Evolutionary conservation across 2,329 filamentous ascomycete genomes (phyloP).

Genomic region (Paracorniculantispora psalliotae): DNA sequence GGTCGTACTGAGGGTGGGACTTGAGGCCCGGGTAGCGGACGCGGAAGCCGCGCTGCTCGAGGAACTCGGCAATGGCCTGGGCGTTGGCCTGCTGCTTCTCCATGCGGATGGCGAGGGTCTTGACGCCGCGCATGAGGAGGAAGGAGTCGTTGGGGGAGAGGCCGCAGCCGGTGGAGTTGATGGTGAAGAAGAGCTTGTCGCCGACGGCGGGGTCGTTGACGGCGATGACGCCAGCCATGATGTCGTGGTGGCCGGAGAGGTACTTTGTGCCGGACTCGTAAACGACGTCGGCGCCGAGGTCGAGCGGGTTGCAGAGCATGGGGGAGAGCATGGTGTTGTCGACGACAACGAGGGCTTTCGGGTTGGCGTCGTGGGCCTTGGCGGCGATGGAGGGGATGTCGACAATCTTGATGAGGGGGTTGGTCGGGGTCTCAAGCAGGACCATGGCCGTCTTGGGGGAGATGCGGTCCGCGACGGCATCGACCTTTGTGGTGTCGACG

Average conservation of each 20-base stretch:
- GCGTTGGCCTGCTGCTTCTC: slow-evolving; percentile 96
- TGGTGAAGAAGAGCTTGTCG: slow-evolving; percentile 91
- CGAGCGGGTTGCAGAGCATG: slow-evolving; percentile 87
- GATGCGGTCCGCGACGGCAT: slow-evolving; percentile 63
- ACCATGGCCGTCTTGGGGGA: slow-evolving; percentile 88
- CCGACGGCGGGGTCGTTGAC: slow-evolving; percentile 77
- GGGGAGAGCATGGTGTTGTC: slow-evolving; percentile 99
- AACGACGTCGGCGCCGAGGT: slow-evolving; percentile 90
- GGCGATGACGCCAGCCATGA: slow-evolving; percentile 97
- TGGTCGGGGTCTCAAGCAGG: slow-evolving; percentile 91
- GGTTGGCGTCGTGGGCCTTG: slow-evolving; percentile 70
- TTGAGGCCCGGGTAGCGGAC: slow-evolving; percentile 92
- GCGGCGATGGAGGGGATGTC: slow-evolving; percentile 79
- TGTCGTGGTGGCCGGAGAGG: slow-evolving; percentile 93
- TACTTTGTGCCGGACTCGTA: slow-evolving; percentile 99
- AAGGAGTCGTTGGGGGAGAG: slow-evolving; percentile 94
- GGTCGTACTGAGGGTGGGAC: slow-evolving; percentile 91
- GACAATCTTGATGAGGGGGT: slow-evolving; percentile 96
- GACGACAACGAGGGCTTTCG: slow-evolving; percentile 77
- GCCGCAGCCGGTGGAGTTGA: slow-evolving; percentile 93
- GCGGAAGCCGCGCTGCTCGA: slow-evolving; percentile 86
- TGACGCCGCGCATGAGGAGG: slow-evolving; percentile 89
- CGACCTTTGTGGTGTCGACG: slow-evolving; percentile 82
- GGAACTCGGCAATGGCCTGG: slow-evolving; percentile 83
- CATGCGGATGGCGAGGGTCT: slow-evolving; percentile 96